Conservation (phyloP, 2,329 filamentous ascomycete genomes). For the Ascomycota sp. region DNA sequence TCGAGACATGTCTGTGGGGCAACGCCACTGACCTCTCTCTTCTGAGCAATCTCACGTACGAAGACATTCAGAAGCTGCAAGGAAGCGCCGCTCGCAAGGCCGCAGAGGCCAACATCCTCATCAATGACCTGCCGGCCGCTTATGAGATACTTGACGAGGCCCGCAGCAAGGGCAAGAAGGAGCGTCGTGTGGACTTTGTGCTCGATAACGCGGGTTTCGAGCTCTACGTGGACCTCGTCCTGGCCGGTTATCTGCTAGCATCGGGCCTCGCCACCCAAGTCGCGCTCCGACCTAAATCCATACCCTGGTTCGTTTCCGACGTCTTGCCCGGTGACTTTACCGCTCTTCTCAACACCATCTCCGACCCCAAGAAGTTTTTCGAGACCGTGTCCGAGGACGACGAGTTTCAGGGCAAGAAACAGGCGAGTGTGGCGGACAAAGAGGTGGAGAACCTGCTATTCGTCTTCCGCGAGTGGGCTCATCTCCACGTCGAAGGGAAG, state of each 20-base stretch:
- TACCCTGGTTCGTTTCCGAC: slow-evolving; percentile 97
- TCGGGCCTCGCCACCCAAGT: slow-evolving; percentile 70
- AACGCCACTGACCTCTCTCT: slow-evolving; percentile 91
- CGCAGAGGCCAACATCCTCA: slow-evolving; percentile 77
- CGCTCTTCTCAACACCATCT: slow-evolving; percentile 63
- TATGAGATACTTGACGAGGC: slow-evolving; percentile 50
- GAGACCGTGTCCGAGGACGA: slow-evolving; percentile 52
- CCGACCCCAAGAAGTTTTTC: slow-evolving; percentile 61
- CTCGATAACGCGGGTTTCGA: slow-evolving; percentile 97
- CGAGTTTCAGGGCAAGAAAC: slow-evolving; percentile 30
- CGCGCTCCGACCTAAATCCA: slow-evolving; percentile 79
- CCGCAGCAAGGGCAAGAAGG: slow-evolving; percentile 38
- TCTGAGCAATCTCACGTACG: slow-evolving; percentile 73
- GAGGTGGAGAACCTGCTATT: slow-evolving; percentile 51
- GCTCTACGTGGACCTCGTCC: slow-evolving; percentile 81
- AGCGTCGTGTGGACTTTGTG: slow-evolving; percentile 76
- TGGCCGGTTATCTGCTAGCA: slow-evolving; percentile 76
- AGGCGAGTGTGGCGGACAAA: slow-evolving; percentile 41
- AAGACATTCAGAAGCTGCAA: slow-evolving; percentile 93
- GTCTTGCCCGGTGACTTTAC: slow-evolving; percentile 73
- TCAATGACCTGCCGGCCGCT: slow-evolving; percentile 60
- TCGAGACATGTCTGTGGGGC: slow-evolving; percentile 90
- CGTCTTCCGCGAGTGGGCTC: slow-evolving; percentile 65
- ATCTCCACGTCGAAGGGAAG: slow-evolving; percentile 64
- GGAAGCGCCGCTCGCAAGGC: slow-evolving; percentile 70